Percentiles rank a stretch among this genome's conserved stretches.
phyloP scores from a whole-genome alignment of 306 rosid species.

The Lathyrus tuberosus region DNA sequence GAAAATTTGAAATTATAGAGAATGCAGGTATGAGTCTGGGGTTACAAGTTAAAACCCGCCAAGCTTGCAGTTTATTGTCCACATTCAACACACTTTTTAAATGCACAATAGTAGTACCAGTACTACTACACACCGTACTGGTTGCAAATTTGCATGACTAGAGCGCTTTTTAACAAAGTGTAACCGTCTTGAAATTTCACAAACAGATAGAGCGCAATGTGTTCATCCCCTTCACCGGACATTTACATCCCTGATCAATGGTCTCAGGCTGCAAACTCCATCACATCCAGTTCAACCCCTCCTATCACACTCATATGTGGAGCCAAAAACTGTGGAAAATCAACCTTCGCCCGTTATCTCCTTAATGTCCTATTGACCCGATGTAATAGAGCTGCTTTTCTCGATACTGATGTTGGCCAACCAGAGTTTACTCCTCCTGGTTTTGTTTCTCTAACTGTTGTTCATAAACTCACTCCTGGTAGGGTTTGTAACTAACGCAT shows the following conservation, averaged over 20 bases:
- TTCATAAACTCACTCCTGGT: conserved; percentile 67
- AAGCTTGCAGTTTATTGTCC: too few species aligned
- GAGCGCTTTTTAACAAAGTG: not conserved
- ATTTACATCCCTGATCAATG: conserved; percentile 69
- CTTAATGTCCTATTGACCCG: conserved; percentile 62
- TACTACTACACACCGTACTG: not conserved
- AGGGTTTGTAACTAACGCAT: conserved; percentile 46
- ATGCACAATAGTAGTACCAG: not conserved
- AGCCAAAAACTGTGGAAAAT: conserved; percentile 82
- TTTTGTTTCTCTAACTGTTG: conserved; percentile 68
- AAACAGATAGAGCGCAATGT: conserved; percentile 44
- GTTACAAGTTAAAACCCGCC: too few species aligned
- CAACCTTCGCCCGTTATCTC: conserved; percentile 88
- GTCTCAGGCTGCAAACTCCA: conserved; percentile 68
- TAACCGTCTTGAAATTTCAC: not conserved
- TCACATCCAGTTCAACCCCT: conserved; percentile 49
- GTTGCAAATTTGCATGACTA: not conserved
- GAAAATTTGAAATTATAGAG: too few species aligned
- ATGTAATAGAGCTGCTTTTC: conserved; percentile 64
- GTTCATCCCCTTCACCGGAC: conserved; percentile 48
- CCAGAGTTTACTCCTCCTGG: conserved; percentile 94
- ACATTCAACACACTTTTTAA: not conserved
- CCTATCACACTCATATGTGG: conserved; percentile 77
- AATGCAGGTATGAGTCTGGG: too few species aligned
- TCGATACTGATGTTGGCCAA: conserved; percentile 95